Percentiles rank a stretch among this genome's conserved stretches.
These are phyloP conservation scores for Mallotus repandus DNA, from an alignment of 441 rosid genomes.

Conservation along the genomic window DNA sequence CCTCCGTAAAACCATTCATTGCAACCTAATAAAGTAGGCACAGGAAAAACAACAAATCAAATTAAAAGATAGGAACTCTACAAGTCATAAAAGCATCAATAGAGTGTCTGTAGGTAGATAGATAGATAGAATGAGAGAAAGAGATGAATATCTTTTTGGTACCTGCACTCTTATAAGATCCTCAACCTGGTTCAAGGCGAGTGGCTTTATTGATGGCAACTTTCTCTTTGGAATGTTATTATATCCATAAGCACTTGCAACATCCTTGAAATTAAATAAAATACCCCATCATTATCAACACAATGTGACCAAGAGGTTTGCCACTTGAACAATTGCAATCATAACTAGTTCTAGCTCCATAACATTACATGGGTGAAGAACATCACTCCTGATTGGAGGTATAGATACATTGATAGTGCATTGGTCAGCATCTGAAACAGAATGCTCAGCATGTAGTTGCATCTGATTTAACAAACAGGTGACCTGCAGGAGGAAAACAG, in stretches of 20 bases:
- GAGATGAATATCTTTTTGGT: neutral
- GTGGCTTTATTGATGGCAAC: slow-evolving; percentile 68
- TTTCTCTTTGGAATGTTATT: slow-evolving; percentile 72
- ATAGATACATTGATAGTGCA: slow-evolving; percentile 56
- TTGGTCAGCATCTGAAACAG: slow-evolving; percentile 36
- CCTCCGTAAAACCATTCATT: slow-evolving; percentile 76
- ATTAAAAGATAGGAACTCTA: neutral
- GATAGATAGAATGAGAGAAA: neutral
- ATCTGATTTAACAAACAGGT: slow-evolving; percentile 71
- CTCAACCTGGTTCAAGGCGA: slow-evolving; percentile 72
- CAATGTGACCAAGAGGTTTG: neutral
- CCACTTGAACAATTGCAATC: slow-evolving; percentile 6
- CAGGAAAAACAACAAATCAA: slow-evolving; percentile 12
- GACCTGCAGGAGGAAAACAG: slow-evolving; percentile 46
- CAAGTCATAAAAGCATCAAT: neutral
- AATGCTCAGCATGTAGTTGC: slow-evolving; percentile 69
- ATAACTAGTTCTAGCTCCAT: slow-evolving; percentile 67
- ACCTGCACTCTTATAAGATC: slow-evolving; percentile 60
- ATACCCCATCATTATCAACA: slow-evolving; percentile 17
- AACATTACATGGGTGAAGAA: slow-evolving; percentile 96
- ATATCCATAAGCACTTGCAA: slow-evolving; percentile 94
- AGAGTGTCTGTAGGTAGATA: neutral
- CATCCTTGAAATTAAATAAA: slow-evolving; percentile 53
- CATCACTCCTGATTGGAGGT: slow-evolving; percentile 92
- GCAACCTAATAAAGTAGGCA: slow-evolving; percentile 51